Evolutionary conservation across 2,329 filamentous ascomycete genomes (phyloP), one percentile per base, ranked within the genome.

Genomic region (Aspergillus spinulosporus): DNA sequence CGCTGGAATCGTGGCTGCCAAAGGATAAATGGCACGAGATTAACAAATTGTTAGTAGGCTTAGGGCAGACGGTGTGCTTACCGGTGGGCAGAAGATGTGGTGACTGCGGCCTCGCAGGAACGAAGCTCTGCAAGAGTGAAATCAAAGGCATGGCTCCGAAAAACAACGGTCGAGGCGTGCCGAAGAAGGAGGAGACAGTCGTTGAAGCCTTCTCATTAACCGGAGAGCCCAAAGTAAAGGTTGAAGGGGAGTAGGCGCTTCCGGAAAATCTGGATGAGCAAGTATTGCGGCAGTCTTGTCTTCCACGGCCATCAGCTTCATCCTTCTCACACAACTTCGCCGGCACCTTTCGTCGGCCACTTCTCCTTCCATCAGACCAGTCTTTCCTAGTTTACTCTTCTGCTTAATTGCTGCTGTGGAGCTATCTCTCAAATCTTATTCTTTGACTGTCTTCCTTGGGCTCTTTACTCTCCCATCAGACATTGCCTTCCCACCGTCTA

Each of bases 1-100:
- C 85, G 34, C 78, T 97, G 57, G 84, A 97, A 76, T 80, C 80
- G 12, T 97, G 92, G 92, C 77, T 97, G 65, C 92, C 92, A 2
- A 82, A 75, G 58, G 90, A 96, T 49, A 86, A 84, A 66, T 97
- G 92, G 92, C 88, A 90, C 72, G 90, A 96, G 74, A 95, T 97
- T 72, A 97, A 97, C 73, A 86, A 88, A 76, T 75, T 96, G 72
- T 81, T 97, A 39, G 92, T 97, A 32, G 92, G 92, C 0, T 80
- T 96, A 59, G 92, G 92, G 0, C 92, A 97, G 80, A 90, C 86
- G 1, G 85, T 94, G 21, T 97, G 92, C 70, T 76, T 91, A 61
- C 91, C 92, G 0, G 84, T 93, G 1, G 90, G 89, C 0, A 81
- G 87, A 61, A 85, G 82, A 64, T 99, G 94, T 74, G 92, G 90